These are phyloP conservation scores for Dacryopinax spathularia DNA, from an alignment of 768 basidiomycete species.

Conservation along the genomic window DNA sequence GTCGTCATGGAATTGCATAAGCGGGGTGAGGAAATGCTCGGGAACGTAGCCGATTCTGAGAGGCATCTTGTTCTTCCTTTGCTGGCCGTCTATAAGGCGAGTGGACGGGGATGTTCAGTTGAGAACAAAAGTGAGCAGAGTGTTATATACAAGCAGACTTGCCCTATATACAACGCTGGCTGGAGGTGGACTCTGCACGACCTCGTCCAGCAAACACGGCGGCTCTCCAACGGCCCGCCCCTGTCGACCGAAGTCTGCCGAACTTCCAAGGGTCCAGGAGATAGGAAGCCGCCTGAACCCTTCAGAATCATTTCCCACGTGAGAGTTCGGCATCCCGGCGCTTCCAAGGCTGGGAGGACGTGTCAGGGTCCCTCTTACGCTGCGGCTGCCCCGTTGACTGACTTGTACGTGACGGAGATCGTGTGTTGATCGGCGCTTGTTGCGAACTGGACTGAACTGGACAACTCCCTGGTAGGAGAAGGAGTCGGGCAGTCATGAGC, in stretches of 20 bases:
- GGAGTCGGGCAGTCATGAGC: constrained; percentile 17
- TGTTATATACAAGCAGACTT: neutral
- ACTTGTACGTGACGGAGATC: neutral
- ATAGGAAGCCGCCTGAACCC: neutral
- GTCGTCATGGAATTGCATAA: constrained; percentile 65
- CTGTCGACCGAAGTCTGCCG: neutral
- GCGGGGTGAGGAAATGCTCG: constrained; percentile 84
- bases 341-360: neutral
- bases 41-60: constrained; percentile 32
- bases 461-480: too few relatives aligned
- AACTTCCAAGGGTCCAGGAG: neutral
- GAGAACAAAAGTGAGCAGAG: neutral
- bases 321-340: neutral
- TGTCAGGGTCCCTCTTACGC: neutral
- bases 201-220: neutral
- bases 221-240: neutral
- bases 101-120: neutral
- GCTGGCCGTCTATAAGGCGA: neutral
- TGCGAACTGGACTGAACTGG: constrained; percentile 3
- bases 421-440: neutral
- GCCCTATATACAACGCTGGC: too few relatives aligned
- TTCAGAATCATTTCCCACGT: neutral
- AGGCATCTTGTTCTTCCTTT: neutral
- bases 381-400: neutral
- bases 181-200: too few relatives aligned